Evolutionary conservation across 2,329 filamentous ascomycete species (phyloP), one percentile per base, ranked within the genome.

Genomic region (Aschersonia sp.): DNA sequence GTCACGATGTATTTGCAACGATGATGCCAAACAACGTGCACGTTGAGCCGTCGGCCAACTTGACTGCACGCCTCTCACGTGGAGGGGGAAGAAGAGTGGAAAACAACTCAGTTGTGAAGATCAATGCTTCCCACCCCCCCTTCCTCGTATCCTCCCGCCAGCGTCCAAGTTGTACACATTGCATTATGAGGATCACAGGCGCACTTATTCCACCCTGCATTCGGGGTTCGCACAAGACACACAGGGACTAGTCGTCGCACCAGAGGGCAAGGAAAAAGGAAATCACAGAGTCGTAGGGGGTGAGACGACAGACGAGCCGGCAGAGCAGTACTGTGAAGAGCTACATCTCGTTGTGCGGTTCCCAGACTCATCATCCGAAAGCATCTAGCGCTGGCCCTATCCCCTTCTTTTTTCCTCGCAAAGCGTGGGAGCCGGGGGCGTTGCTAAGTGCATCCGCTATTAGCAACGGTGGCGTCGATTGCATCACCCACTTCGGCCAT

Each of bases 391-490:
- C 40, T 14, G 22, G 40, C 22, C 40, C 12, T n/a, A n/a, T 42
- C 22, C 40, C 31, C 40, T 11, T n/a, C 11, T 14, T 41, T 14
- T 41, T n/a, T 14, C 14, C 40, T 41, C 4, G 14, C n/a, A 14
- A 9, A 7, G 7, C 40, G n/a, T 41, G 40, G 22, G 7, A 41
- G 40, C 10, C n/a, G 6, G 14, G 40, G 14, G 40, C 40, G 11
- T 41, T 37, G 12, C n/a, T 9, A n/a, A 41, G 11, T 14, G 11
- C 40, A 41, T 41, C n/a, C 40, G 40, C 35, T 37, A 8, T 37
- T 37, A 37, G 8, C 12, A 41, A 47, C 53, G 44, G 30, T 11
- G 29, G 22, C 58, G 46, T 48, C 45, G 41, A 47, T 43, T 12
- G 35, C 39, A 30, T 42, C 42, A 30, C 10, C 42, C 42, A 43